Conservation (phyloP, 176 grass and related monocot species). For the Musa troglodytarum region DNA sequence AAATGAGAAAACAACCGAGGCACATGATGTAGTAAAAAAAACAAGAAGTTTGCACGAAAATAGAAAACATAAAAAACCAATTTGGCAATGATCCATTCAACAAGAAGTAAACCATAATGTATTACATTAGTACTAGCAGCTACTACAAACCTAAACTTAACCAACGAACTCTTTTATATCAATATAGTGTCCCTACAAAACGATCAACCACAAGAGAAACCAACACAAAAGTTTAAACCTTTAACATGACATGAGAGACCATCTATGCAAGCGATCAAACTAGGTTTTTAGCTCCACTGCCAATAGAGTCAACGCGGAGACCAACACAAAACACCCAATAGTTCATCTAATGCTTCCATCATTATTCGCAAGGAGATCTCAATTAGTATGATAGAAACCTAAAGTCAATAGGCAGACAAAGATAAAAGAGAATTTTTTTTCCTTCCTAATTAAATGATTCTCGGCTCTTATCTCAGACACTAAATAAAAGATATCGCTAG, state of each 20-base stretch:
- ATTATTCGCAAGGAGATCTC: neutral
- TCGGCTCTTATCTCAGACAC: neutral
- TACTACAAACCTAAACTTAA: neutral
- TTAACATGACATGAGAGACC: neutral
- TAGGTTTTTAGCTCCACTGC: neutral
- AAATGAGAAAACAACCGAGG: neutral
- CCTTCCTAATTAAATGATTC: neutral
- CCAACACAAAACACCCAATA: neutral
- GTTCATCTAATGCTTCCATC: neutral
- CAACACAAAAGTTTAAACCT: neutral
- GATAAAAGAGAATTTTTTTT: neutral
- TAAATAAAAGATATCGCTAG: no score
- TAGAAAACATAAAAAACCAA: neutral
- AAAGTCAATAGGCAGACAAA: neutral
- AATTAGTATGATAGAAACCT: neutral
- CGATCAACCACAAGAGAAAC: neutral
- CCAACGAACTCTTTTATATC: neutral
- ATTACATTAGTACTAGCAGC: no score
- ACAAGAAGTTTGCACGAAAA: neutral
- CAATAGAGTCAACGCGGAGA: neutral
- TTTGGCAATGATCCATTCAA: neutral
- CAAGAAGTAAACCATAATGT: no score
- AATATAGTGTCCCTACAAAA: neutral
- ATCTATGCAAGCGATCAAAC: neutral
- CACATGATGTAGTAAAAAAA: neutral